Evolutionary conservation across 2,329 filamentous ascomycete species (phyloP), one percentile per base, ranked within the genome.

Genomic region (Endocalyx cinctus): DNA sequence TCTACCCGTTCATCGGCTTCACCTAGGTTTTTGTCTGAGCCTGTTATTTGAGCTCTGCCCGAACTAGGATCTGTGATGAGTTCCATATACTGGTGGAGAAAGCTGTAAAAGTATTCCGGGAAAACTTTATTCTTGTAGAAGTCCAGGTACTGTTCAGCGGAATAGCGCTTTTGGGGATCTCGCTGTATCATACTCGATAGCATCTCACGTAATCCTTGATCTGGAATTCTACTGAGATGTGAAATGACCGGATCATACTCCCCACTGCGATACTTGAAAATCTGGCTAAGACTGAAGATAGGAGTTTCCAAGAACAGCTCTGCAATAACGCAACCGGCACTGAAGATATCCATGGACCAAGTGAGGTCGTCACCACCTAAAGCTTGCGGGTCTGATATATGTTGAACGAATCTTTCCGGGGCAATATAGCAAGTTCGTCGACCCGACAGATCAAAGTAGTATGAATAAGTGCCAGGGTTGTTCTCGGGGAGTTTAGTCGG

Each of bases 301-400:
- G 94, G 89, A 0, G 88, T 77, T 62, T 98, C 92, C 5, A 97
- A 75, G 47, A 98, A 96, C 23, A 98, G 72, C 59, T 98, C 92
- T 2, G 92, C 92, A 51, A 98, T 94, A 25, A 97, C 89, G 57
- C 94, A 98, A 6, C 92, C 92, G 15, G 84, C 84, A 59, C 92
- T 97, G 66, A 98, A 98, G 22, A 98, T 83, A 57, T 98, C 92
- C 94, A 98, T 98, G 23, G 92, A 90, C 89, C 90, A 96, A 5
- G 73, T 80, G 51, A 80, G 63, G 64, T 77, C 67, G 57, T 77
- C 58, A 35, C 68, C 61, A 23, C 71, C 74, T 30, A 82, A 75
- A 6, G 79, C 72, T 14, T 78, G 73, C 45, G 48, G 42, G 17
- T 43, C 43, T 33, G 50, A 43, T 12, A 51, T 51, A 18, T 53